phyloP scores from a whole-genome alignment of 805 yeast genomes.

The Candida tammaniensis region DNA sequence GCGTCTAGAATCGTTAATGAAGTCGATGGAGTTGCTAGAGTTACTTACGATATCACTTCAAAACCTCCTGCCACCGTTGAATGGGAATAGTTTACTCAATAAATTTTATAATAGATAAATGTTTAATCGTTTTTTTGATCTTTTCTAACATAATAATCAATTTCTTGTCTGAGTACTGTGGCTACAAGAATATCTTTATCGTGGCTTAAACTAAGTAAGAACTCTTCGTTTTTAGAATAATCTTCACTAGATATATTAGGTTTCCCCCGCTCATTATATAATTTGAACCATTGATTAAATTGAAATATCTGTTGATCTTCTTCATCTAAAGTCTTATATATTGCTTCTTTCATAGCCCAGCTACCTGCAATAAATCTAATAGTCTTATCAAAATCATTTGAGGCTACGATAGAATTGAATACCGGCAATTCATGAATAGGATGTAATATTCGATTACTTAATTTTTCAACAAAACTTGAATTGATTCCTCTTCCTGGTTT shows the following conservation, averaged over 20 bases:
- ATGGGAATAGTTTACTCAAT: slow-evolving; percentile 90
- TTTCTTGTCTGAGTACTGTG: slow-evolving; percentile 46
- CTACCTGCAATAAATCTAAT: slow-evolving; percentile 45
- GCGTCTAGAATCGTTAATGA: slow-evolving; percentile 97
- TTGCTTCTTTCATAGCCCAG: slow-evolving; percentile 78
- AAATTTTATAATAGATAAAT: slow-evolving; percentile 1
- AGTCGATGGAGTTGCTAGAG: slow-evolving; percentile 98
- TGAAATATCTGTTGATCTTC: slow-evolving; percentile 49
- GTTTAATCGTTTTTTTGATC: slow-evolving; percentile 19
- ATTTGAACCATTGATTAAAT: slow-evolving; percentile 61
- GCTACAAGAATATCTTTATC: slow-evolving; percentile 62
- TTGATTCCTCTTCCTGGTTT: slow-evolving; percentile 24
- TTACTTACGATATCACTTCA: slow-evolving; percentile 96
- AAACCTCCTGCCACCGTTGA: slow-evolving; percentile 99
- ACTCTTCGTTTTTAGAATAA: slow-evolving; percentile 40
- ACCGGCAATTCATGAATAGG: slow-evolving; percentile 30
- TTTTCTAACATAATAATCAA: slow-evolving; percentile 6
- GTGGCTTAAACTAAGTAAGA: slow-evolving; percentile 58
- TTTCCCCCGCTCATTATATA: slow-evolving; percentile 36
- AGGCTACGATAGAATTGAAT: slow-evolving; percentile 18
- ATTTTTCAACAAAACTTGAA: slow-evolving; percentile 19
- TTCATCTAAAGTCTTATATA: slow-evolving; percentile 56
- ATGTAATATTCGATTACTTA: slow-evolving; percentile 52
- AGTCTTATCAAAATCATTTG: slow-evolving; percentile 20
- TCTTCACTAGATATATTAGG: slow-evolving; percentile 39